Evolutionary conservation across 768 basidiomycete species (phyloP).

Genomic region (Tulasnella sp.): DNA sequence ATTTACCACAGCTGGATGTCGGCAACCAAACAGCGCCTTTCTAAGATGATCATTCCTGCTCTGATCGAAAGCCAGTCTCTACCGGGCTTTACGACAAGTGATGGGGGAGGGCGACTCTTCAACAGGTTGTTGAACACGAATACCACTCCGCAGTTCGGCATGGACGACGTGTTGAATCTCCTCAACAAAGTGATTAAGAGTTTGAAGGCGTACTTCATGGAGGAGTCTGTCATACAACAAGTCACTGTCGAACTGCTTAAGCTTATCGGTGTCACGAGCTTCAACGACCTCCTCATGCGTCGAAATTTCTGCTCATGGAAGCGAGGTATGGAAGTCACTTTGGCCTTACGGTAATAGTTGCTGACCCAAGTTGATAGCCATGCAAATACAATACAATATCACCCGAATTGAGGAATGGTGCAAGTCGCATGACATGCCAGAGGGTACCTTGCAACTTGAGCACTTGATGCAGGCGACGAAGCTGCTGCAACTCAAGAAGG

Average conservation of each 20-base stretch:
- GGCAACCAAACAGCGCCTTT: slow-evolving; percentile 90
- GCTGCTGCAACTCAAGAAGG: slow-evolving; percentile 94
- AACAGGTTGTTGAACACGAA: slow-evolving; percentile 83
- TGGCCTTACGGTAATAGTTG: background rate
- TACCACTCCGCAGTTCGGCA: slow-evolving; percentile 81
- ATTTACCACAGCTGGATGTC: slow-evolving; percentile 99
- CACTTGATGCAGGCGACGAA: slow-evolving; percentile 99
- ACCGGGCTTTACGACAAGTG: slow-evolving; percentile 93
- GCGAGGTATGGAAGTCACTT: slow-evolving; percentile 52
- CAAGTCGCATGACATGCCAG: slow-evolving; percentile 99
- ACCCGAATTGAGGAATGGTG: slow-evolving; percentile 98
- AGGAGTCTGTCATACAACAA: slow-evolving; percentile 92
- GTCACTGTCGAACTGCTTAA: slow-evolving; percentile 91
- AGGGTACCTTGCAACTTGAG: slow-evolving; percentile 93
- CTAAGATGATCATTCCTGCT: slow-evolving; percentile 99
- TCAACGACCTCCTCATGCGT: slow-evolving; percentile 97
- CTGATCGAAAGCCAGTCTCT: slow-evolving; percentile 95
- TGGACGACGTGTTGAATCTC: slow-evolving; percentile 96
- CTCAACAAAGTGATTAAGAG: slow-evolving; percentile 98
- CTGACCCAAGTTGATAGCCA: slow-evolving; percentile 44
- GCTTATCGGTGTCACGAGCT: slow-evolving; percentile 90
- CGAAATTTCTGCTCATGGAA: slow-evolving; percentile 99
- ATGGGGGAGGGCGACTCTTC: slow-evolving; percentile 87
- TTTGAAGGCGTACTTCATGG: slow-evolving; percentile 96
- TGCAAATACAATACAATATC: slow-evolving; percentile 99